Conservation (phyloP, 176 grass and related monocot genomes). For the Lolium rigidum region DNA sequence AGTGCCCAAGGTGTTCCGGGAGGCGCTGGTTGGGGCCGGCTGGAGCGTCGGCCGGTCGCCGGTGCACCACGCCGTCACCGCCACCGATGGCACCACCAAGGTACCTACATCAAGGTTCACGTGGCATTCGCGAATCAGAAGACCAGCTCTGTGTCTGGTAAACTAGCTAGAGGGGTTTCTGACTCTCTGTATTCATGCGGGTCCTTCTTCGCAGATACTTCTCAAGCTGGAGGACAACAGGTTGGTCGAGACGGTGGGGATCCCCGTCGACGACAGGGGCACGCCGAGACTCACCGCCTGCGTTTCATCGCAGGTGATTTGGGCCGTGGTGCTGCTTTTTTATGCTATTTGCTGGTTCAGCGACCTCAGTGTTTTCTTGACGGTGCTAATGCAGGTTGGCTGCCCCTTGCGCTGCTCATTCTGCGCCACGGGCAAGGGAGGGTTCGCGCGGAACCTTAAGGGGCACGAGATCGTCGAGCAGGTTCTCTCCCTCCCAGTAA, state of each 20-base stretch:
- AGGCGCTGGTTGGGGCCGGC: constrained; percentile 62
- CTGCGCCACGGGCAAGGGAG: constrained; percentile 93
- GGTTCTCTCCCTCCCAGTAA: constrained; percentile 32
- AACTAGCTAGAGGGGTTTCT: not conserved
- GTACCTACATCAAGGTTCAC: no score
- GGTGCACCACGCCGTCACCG: constrained; percentile 68
- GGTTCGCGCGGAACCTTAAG: constrained; percentile 89
- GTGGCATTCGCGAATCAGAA: no score
- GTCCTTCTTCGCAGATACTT: constrained; percentile 72
- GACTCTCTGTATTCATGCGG: not conserved
- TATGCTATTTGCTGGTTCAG: not conserved
- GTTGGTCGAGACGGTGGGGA: constrained; percentile 91
- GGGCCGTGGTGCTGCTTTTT: not conserved
- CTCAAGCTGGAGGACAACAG: constrained; percentile 94
- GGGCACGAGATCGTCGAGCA: constrained; percentile 88
- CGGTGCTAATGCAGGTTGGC: constrained; percentile 62
- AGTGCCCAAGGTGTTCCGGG: constrained; percentile 88
- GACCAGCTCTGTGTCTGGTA: no score
- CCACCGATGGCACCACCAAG: constrained; percentile 85
- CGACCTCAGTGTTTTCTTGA: not conserved
- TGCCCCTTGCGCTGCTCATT: constrained; percentile 90
- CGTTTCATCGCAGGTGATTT: constrained; percentile 85
- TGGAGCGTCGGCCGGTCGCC: constrained; percentile 86
- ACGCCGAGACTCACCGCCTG: constrained; percentile 83
- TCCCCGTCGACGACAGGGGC: constrained; percentile 73